Evolutionary conservation across 768 basidiomycete species (phyloP), one percentile per base, ranked within the genome.

Genomic region (Lactarius indigo): DNA sequence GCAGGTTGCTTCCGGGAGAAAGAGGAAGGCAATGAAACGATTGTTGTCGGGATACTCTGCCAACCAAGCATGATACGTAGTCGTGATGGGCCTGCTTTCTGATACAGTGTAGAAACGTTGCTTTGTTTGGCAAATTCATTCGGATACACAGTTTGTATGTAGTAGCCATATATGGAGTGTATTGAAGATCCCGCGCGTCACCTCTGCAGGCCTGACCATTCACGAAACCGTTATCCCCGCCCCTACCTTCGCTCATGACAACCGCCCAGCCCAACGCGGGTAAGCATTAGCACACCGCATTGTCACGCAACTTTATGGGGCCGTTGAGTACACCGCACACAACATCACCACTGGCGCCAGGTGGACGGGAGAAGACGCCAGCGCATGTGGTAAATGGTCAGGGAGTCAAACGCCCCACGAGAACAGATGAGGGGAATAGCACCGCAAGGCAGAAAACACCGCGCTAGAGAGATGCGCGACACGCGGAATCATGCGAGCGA

Each of bases 401-500:
- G 18, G 41, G 20, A 17, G 6, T 18, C 7, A 42, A 42, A 41
- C 18, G 41, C 8, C 41, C n/a, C 18, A 1, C 41, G 17, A 18
- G 41, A 42, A 42, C 8, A 18, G 33, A 33, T 1, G 33, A 3
- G 41, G 8, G 6, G 41, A 42, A 20, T 6, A 42, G 20, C 18
- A 7, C 18, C 13, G 39, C 13, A 42, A 18, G 18, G 17, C 1
- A 7, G 41, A 2, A 18, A 42, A 42, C 18, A 7, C 41, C 7
- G 41, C 17, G 8, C 18, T 42, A 42, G 41, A n/a, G n/a, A 20
- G 41, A 42, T 41, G 17, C 5, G 17, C 5, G 39, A 0, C 39
- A 17, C 17, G 39, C 3, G 15, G 15, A 85, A 77, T 93, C 93
- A 80, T 3, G 9, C 9, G 35, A 1, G 35, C 10, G 35, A 35